Evolutionary conservation across 805 yeast genomes (phyloP).

Genomic region (Huiozyma naganishii): DNA sequence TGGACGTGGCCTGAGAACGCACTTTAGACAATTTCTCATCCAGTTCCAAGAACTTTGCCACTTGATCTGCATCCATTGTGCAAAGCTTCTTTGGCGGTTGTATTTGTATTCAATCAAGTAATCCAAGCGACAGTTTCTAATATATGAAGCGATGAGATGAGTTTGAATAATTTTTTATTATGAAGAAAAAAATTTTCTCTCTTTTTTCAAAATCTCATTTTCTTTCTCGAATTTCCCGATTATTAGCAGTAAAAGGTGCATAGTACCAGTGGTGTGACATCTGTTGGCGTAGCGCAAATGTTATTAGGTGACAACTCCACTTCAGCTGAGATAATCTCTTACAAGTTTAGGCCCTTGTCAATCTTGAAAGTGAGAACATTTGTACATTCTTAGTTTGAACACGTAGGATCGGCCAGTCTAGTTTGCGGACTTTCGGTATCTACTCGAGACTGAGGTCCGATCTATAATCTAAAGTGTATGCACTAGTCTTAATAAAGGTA

Average conservation of each 20-base stretch:
- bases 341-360: too few species aligned
- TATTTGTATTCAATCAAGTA: not conserved
- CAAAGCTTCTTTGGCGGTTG: not conserved
- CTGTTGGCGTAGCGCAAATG: too few species aligned
- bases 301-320: too few species aligned
- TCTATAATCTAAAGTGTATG: too few species aligned
- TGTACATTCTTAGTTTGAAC: too few species aligned
- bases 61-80: slow-evolving; percentile 24
- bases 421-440: not conserved
- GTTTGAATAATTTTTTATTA: not conserved
- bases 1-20: slow-evolving; percentile 64
- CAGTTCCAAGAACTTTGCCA: slow-evolving; percentile 35
- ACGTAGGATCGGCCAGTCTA: not conserved
- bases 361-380: too few species aligned
- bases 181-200: not conserved
- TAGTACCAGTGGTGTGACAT: too few species aligned
- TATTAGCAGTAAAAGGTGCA: too few species aligned
- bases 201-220: too few species aligned
- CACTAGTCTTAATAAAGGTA: too few species aligned
- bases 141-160: slow-evolving; percentile 24
- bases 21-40: slow-evolving; percentile 57
- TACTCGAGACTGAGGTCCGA: not conserved
- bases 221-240: too few species aligned
- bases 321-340: too few species aligned
- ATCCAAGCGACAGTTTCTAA: not conserved